These are phyloP conservation scores for Pleurozium schreberi DNA, from an alignment of 225 moss, liverwort and hornwort species.

Conservation along the genomic window DNA sequence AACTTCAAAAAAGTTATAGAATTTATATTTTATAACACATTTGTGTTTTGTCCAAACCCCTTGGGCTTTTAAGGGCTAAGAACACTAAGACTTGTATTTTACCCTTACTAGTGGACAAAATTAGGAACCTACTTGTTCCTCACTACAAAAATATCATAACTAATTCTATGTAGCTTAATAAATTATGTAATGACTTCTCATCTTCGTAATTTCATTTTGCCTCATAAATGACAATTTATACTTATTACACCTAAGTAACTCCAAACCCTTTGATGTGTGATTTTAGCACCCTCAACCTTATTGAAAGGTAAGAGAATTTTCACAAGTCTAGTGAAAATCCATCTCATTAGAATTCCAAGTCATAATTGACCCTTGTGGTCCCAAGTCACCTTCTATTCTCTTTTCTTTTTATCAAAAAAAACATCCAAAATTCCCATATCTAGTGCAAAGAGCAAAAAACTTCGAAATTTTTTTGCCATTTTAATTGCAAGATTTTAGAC, in stretches of 20 bases:
- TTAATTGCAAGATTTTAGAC: neutral
- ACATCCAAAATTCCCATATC: accelerated
- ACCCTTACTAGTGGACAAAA: accelerated
- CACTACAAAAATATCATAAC: accelerated
- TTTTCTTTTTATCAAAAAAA: no score
- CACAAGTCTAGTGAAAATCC: neutral
- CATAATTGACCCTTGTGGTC: no score
- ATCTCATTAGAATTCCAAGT: neutral
- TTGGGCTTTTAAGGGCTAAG: no score
- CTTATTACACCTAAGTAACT: neutral
- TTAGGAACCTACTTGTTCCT: neutral
- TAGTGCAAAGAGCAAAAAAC: neutral
- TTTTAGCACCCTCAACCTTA: neutral
- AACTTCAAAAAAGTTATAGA: no score
- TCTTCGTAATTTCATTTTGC: neutral
- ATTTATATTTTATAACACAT: no score
- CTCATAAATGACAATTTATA: neutral
- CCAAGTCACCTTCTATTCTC: no score
- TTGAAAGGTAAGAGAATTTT: neutral
- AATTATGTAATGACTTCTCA: neutral
- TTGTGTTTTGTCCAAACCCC: no score
- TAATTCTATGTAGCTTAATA: neutral
- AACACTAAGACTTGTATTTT: neutral
- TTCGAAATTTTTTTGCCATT: neutral
- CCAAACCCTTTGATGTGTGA: neutral